These are phyloP conservation scores for Cochlearia excelsa DNA, from an alignment of 345 rosid species.

Conservation along the genomic window DNA sequence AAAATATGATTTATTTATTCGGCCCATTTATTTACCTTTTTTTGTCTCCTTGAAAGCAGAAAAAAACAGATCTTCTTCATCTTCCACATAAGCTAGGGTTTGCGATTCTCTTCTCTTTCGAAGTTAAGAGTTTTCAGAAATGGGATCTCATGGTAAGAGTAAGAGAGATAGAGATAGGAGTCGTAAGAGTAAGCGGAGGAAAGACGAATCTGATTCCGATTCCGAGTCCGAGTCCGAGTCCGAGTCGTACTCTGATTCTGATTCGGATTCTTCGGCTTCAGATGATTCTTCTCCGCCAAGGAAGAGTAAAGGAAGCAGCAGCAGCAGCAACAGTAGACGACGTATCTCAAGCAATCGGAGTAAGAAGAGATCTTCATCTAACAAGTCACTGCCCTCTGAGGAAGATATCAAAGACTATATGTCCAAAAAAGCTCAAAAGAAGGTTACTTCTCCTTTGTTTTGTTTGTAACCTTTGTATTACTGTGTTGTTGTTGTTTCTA, in stretches of 20 bases:
- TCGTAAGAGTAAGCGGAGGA: conserved; percentile 25
- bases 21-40: no score
- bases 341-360: conserved; percentile 31
- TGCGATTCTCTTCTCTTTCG: no score
- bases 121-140: not conserved
- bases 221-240: conserved; percentile 38
- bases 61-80: no score
- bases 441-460: conserved; percentile 40
- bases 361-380: conserved; percentile 49
- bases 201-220: conserved; percentile 32
- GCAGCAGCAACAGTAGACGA: conserved; percentile 20
- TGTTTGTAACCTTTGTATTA: no score
- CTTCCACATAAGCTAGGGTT: no score
- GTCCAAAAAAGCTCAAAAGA: conserved; percentile 75
- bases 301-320: conserved; percentile 35
- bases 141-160: conserved; percentile 29
- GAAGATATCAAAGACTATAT: conserved; percentile 68
- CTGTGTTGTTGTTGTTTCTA: not conserved
- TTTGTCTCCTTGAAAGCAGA: no score
- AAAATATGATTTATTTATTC: no score
- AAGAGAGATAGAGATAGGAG: conserved; percentile 21
- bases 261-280: conserved; percentile 29
- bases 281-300: conserved; percentile 33
- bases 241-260: no score
- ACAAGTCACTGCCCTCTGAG: conserved; percentile 42